Conservation (phyloP, 1,284 basidiomycete species). For the Naganishia albida region DNA sequence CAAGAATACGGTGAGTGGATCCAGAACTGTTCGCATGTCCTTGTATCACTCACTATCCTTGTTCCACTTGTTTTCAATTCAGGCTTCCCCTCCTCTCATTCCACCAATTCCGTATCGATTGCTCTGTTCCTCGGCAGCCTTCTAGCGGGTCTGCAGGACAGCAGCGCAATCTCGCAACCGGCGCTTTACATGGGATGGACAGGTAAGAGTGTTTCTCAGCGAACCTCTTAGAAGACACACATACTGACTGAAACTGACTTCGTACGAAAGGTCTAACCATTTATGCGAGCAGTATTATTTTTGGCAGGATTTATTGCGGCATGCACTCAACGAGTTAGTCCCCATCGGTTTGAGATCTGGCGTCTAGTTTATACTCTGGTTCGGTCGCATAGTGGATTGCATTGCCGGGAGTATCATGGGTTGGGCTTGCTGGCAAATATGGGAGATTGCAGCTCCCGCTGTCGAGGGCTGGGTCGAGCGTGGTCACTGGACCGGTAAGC, state of each 20-base stretch:
- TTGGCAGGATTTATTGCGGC: constrained; percentile 84
- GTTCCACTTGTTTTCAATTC: constrained; percentile 53
- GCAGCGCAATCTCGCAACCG: constrained; percentile 6
- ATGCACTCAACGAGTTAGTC: constrained; percentile 69
- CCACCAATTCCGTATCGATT: constrained; percentile 85
- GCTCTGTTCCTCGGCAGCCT: constrained; percentile 65
- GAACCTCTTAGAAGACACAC: no score
- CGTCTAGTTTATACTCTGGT: neutral
- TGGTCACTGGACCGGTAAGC: constrained; percentile 61
- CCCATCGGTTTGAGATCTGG: neutral
- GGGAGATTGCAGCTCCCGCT: constrained; percentile 45
- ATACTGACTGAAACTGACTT: neutral
- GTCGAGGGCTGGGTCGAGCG: constrained; percentile 56
- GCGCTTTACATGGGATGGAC: constrained; percentile 14
- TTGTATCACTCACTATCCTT: constrained; percentile 5
- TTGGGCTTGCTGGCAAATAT: constrained; percentile 64
- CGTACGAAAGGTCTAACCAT: constrained; percentile 57
- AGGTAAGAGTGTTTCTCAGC: constrained; percentile 4
- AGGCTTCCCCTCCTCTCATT: constrained; percentile 95
- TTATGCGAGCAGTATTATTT: constrained; percentile 78
- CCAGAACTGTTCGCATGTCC: neutral
- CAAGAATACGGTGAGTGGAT: constrained; percentile 50
- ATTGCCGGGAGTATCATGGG: constrained; percentile 68
- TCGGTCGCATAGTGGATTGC: constrained; percentile 67
- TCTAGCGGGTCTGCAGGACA: constrained; percentile 2